phyloP scores from a whole-genome alignment of 1,139 yeast species.

The Waltiozyma sp. region DNA sequence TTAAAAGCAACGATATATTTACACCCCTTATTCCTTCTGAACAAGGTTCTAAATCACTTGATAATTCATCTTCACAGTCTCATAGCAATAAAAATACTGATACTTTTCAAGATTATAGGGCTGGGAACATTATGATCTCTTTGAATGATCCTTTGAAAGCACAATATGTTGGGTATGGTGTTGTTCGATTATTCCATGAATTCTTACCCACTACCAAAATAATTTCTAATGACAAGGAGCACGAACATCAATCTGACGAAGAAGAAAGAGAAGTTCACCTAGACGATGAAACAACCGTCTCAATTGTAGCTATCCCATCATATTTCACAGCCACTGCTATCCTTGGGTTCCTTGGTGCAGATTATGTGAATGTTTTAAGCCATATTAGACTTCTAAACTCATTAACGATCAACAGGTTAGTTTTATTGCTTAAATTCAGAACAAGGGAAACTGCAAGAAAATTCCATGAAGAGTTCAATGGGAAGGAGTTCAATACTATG shows the following conservation, averaged over 20 bases:
- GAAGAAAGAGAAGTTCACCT: constrained; percentile 25
- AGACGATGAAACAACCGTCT: constrained; percentile 50
- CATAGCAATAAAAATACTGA: no score
- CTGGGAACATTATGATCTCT: constrained; percentile 11
- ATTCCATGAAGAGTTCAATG: constrained; percentile 61
- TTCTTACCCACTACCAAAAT: constrained; percentile 1
- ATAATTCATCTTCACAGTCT: no score
- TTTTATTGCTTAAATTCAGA: constrained; percentile 70
- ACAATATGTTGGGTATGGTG: constrained; percentile 56
- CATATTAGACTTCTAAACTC: constrained; percentile 68
- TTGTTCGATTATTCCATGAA: constrained; percentile 56
- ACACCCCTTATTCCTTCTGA: background rate
- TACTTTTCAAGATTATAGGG: constrained; percentile 21
- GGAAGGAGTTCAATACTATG: constrained; percentile 71
- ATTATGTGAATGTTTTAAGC: constrained; percentile 43
- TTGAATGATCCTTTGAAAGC: constrained; percentile 11
- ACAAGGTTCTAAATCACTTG: no score
- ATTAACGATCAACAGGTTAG: constrained; percentile 55
- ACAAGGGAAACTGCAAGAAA: constrained; percentile 41
- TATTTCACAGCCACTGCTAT: constrained; percentile 81
- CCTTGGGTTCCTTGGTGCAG: constrained; percentile 63
- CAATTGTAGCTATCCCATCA: constrained; percentile 78
- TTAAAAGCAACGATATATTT: constrained; percentile 5
- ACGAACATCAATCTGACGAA: constrained; percentile 6
- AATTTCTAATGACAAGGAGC: background rate